A percentile compares a stretch with the other conserved stretches of the same genome.
phyloP scores from a whole-genome alignment of 768 basidiomycete species.

The Termitomyces sp. region DNA sequence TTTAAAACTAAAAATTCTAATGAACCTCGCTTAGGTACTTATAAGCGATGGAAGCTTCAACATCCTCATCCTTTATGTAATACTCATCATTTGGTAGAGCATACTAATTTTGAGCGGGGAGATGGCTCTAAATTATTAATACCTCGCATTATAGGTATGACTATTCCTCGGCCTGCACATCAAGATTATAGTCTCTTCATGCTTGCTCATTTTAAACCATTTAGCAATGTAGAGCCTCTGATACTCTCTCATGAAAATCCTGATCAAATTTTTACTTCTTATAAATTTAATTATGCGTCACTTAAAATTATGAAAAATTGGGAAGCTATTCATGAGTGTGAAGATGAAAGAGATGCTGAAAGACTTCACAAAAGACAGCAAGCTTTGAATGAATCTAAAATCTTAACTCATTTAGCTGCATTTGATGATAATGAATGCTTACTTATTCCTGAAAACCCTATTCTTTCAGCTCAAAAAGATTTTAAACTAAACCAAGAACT shows the following conservation, averaged over 20 bases:
- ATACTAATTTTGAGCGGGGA: not conserved
- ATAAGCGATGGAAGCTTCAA: not conserved
- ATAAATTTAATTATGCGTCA: not conserved
- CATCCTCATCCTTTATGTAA: not conserved
- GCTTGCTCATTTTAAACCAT: not conserved
- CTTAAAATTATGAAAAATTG: not conserved
- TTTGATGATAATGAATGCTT: not conserved
- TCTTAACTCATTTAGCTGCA: not conserved
- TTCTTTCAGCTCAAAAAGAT: not conserved
- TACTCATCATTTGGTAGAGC: not conserved
- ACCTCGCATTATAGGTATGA: not conserved
- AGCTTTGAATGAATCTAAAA: not conserved
- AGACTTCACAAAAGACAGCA: constrained; percentile 15
- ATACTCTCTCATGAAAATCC: not conserved
- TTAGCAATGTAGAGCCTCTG: not conserved
- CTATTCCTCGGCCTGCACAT: not conserved
- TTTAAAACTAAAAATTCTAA: too few relatives aligned
- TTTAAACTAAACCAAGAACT: not conserved
- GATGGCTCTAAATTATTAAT: not conserved
- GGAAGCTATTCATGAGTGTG: constrained; percentile 3
- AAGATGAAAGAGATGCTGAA: constrained; percentile 35
- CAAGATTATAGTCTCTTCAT: not conserved
- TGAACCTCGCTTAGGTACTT: not conserved
- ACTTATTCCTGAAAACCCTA: not conserved
- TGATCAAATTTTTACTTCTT: not conserved